phyloP scores from a whole-genome alignment of 768 basidiomycete genomes.

The Termitomyces sp. region DNA sequence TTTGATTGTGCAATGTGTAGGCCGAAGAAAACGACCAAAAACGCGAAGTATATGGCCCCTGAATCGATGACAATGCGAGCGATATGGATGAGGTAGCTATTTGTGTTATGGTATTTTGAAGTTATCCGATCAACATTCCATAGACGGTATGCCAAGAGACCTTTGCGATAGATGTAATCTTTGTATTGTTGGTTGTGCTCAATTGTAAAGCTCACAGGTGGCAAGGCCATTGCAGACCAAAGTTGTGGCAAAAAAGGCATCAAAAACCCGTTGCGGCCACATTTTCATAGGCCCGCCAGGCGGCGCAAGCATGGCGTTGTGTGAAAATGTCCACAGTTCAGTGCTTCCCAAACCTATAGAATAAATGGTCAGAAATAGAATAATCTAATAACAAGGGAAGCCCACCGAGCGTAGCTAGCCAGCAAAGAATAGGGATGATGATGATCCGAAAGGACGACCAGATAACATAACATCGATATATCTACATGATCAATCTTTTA shows the following conservation, averaged over 20 bases:
- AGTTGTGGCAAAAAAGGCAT: conserved; percentile 2
- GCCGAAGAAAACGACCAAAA: not conserved
- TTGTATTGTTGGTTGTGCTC: no score
- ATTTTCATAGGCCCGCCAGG: not conserved
- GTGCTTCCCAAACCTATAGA: no score
- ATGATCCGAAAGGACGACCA: not conserved
- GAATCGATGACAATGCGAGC: conserved; percentile 2
- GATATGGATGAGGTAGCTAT: not conserved
- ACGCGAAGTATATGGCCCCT: not conserved
- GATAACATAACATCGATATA: conserved; percentile 7
- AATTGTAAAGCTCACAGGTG: not conserved
- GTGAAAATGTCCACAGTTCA: not conserved
- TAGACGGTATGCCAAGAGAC: conserved; percentile 6
- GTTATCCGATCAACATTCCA: not conserved
- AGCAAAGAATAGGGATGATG: no score
- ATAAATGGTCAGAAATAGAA: no score
- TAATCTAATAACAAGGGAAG: no score
- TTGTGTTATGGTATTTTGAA: not conserved
- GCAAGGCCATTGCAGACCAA: not conserved
- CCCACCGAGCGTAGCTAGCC: no score
- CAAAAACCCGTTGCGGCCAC: not conserved
- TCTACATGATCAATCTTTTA: not conserved
- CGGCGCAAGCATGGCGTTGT: not conserved
- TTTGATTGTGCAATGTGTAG: not conserved
- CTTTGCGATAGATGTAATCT: not conserved